phyloP scores from a whole-genome alignment of 306 rosid genomes.

The Castanopsis chinensis region DNA sequence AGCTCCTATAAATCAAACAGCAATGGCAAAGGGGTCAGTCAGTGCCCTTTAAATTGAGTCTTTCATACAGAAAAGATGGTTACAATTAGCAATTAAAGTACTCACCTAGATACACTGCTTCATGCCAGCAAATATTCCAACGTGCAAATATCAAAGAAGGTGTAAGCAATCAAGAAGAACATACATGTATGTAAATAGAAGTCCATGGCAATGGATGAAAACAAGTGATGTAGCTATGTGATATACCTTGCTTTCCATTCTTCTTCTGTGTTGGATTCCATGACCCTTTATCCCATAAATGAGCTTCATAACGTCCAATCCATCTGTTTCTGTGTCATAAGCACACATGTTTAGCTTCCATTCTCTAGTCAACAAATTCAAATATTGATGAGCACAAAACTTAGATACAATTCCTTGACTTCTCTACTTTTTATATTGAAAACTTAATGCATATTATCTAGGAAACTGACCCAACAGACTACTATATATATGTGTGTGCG shows the following conservation, averaged over 20 bases:
- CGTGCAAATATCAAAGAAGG: conserved; percentile 14
- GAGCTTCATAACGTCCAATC: conserved; percentile 50
- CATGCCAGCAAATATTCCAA: conserved; percentile 27
- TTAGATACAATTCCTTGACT: too few species aligned
- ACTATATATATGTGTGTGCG: too few species aligned
- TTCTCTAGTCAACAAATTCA: background rate
- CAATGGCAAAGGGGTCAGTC: background rate
- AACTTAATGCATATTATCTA: too few species aligned
- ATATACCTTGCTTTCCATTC: conserved; percentile 50
- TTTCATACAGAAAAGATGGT: background rate
- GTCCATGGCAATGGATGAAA: background rate
- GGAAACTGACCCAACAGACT: too few species aligned
- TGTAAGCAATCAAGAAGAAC: conserved; percentile 13
- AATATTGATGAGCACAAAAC: too few species aligned
- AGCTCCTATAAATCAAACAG: conserved; percentile 28
- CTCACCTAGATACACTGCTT: conserved; percentile 80
- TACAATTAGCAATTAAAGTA: conserved; percentile 9
- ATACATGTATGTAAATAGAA: background rate
- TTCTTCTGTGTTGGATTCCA: conserved; percentile 55
- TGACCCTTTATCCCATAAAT: conserved; percentile 51
- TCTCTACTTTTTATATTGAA: too few species aligned
- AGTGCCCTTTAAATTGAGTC: background rate
- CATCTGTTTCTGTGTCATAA: conserved; percentile 35
- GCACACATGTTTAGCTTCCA: background rate
- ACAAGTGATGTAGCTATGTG: background rate